phyloP scores from a whole-genome alignment of 1,284 basidiomycete species.

The Leccinum angustisporum region DNA sequence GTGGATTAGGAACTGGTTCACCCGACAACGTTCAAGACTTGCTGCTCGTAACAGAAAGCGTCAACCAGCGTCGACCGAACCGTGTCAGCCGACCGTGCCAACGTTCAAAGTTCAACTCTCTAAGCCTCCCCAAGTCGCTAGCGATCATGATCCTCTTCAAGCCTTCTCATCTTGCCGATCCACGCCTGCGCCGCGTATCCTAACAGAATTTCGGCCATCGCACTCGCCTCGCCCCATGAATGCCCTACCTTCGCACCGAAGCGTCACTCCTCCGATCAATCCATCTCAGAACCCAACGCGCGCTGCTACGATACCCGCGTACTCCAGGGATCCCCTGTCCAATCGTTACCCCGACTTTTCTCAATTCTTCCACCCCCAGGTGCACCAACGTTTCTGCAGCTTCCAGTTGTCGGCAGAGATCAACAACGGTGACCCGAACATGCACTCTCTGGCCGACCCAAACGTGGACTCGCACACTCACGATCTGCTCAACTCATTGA shows the following conservation, averaged over 20 bases:
- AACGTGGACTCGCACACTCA: not conserved
- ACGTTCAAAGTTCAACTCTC: constrained; percentile 19
- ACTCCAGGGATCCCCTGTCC: constrained; percentile 34
- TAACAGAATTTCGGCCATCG: not conserved
- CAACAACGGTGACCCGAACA: not conserved
- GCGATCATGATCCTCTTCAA: not conserved
- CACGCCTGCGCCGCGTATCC: not conserved
- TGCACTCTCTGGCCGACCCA: not conserved
- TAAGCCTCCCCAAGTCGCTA: not conserved
- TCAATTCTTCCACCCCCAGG: constrained; percentile 29
- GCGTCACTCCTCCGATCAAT: not conserved
- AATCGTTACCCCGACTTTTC: constrained; percentile 36
- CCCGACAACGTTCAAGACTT: constrained; percentile 30
- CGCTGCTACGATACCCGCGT: constrained; percentile 10
- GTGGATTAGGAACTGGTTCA: constrained; percentile 34
- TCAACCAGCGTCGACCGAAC: not conserved
- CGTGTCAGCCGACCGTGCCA: constrained; percentile 1
- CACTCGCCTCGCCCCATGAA: not conserved
- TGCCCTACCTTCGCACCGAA: not conserved
- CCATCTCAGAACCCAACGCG: not conserved
- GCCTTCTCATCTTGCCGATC: not conserved
- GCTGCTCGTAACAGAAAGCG: constrained; percentile 14
- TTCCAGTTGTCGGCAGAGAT: constrained; percentile 3
- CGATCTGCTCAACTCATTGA: not conserved
- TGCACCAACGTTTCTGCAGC: constrained; percentile 10